Base-by-base conservation (phyloP, 345 rosid genomes). In the Turnera subulata region DNA sequence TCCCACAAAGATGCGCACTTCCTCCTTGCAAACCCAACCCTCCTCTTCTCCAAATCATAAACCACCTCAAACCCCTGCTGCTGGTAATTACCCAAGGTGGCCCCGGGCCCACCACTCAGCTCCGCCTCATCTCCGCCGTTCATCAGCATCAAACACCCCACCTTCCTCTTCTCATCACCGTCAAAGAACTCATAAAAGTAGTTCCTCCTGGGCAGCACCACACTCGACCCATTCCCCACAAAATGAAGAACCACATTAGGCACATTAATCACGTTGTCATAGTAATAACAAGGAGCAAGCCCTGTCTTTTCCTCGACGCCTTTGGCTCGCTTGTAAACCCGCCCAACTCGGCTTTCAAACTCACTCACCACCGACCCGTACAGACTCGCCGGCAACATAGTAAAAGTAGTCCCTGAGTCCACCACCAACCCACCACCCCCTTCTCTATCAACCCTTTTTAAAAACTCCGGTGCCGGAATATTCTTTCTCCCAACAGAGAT, bases 21-120 rank as follows among this genome's bases (percentile, higher is more conserved):
- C 76, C 95, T 82, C 65, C 79, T 79, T 0, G 95, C 96, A 57
- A 91, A 91, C 55, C 98, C 98, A 46, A 91, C 91, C 67, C 76
- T 70, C 20, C 79, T 35, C 48, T 83, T 74, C 79, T 78, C 81
- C 81, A 92, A 58, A 64, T 92, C 98, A 63, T 92, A 92, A 19
- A 89, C 95, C 62, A 89, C 95, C 62, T 92, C 93, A 33, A 92
- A 89, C 2, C 98, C 98, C 70, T 92, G 98, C 24, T 92, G 98
- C 69, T 92, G 98, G 37, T 83, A 92, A 62, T 91, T 91, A 18
- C 98, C 98, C 1, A 91, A 32, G 1, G 80, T 83, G 0, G 79
- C 98, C 14, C 82, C 95, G 2, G 98, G 89, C 56, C 96, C 98
- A 62, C 89, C 95, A 0, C 54, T 63, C 62, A 82, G 60, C 63